A percentile compares a stretch with the other conserved stretches of the same genome.
These are phyloP conservation scores for Chimonanthus praecox DNA, from an alignment of 164 flowering plant genomes.

Conservation along the genomic window DNA sequence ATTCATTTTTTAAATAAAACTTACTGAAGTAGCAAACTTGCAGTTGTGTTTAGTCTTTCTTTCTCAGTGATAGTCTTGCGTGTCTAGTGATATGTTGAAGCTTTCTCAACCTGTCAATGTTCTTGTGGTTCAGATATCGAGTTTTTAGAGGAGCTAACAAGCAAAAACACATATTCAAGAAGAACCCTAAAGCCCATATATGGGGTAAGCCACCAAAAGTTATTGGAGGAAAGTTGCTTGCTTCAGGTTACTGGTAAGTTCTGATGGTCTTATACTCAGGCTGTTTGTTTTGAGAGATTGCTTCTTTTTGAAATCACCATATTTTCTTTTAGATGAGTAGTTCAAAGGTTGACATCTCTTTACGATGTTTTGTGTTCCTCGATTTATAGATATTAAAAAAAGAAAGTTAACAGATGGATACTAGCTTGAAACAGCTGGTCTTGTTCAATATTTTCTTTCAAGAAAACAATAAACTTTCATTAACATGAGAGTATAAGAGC, in stretches of 20 bases:
- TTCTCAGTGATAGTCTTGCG: no score
- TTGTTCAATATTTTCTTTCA: not conserved
- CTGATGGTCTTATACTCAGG: not conserved
- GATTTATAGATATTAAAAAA: no score
- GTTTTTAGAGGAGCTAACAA: slow-evolving; percentile 94
- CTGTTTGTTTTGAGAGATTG: not conserved
- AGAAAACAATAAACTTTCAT: not conserved
- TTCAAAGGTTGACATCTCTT: no score
- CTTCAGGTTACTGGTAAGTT: slow-evolving; percentile 93
- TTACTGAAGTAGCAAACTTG: slow-evolving; percentile 2
- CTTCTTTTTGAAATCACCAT: not conserved
- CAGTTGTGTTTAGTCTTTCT: not conserved
- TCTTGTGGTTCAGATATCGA: slow-evolving; percentile 41
- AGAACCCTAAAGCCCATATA: slow-evolving; percentile 75
- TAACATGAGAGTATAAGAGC: no score
- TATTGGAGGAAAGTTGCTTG: slow-evolving; percentile 92
- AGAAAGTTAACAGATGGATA: no score
- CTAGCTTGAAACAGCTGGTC: not conserved
- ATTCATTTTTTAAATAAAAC: not conserved
- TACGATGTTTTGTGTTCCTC: no score
- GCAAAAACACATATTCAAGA: slow-evolving; percentile 87
- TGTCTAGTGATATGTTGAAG: not conserved
- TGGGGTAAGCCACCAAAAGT: slow-evolving; percentile 91
- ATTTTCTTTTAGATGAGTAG: no score
- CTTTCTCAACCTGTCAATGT: not conserved